Percentiles rank a stretch among this genome's conserved stretches.
These are phyloP conservation scores for Dujonia santamariae DNA, from an alignment of 1,139 yeast genomes.

Conservation along the genomic window DNA sequence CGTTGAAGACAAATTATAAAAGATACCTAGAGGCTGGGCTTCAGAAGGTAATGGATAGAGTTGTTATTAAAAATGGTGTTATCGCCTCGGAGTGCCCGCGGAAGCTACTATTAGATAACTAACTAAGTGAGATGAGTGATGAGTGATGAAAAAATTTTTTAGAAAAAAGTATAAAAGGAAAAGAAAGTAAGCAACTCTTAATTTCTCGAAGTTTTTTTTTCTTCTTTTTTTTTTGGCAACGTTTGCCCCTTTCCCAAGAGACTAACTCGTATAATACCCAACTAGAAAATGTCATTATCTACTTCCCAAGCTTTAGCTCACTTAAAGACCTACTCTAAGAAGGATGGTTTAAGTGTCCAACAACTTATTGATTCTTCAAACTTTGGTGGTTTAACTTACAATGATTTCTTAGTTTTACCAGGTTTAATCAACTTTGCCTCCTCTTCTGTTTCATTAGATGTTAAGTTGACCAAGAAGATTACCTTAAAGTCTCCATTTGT, in stretches of 20 bases:
- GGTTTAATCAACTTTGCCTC: conserved; percentile 93
- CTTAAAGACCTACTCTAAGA: conserved; percentile 61
- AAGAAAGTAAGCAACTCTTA: no score
- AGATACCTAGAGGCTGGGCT: no score
- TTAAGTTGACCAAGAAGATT: conserved; percentile 88
- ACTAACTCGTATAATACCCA: conserved; percentile 4
- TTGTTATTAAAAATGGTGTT: no score
- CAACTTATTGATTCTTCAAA: conserved; percentile 84
- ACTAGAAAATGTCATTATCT: conserved; percentile 6
- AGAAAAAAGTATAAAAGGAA: no score
- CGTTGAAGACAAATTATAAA: no score
- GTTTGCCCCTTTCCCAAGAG: conserved; percentile 28
- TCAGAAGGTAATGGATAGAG: no score
- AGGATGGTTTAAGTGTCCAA: conserved; percentile 84
- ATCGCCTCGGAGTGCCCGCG: no score
- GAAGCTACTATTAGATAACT: no score
- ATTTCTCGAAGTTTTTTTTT: no score
- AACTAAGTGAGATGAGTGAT: no score
- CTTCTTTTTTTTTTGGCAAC: conserved; percentile 43
- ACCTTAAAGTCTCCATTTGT: conserved; percentile 91
- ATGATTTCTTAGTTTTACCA: conserved; percentile 92
- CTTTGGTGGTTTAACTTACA: conserved; percentile 97
- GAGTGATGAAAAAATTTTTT: no score
- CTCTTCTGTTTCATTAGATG: conserved; percentile 69
- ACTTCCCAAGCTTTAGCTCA: conserved; percentile 64